A percentile compares a stretch with the other conserved stretches of the same genome.
These are phyloP conservation scores for Hymenoscyphus repandus DNA, from an alignment of 2,329 filamentous ascomycete species.

Conservation along the genomic window DNA sequence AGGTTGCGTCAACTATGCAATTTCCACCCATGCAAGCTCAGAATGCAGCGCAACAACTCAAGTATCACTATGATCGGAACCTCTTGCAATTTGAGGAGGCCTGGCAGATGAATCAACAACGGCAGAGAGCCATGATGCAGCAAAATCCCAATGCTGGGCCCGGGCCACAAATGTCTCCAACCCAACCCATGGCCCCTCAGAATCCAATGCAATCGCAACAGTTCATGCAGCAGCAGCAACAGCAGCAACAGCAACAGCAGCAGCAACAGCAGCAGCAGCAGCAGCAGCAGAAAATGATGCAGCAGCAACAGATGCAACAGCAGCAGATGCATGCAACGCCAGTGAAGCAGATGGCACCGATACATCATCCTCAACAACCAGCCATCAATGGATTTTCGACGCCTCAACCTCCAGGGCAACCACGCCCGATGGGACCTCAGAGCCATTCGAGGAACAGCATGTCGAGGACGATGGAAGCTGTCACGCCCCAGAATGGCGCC, in stretches of 20 bases:
- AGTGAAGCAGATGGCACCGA: conserved; percentile 41
- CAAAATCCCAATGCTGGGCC: conserved; percentile 21
- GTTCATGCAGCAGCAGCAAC: conserved; percentile 37
- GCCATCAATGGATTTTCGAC: conserved; percentile 46
- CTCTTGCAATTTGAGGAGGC: conserved; percentile 71
- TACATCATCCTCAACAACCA: conserved; percentile 39
- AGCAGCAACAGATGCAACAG: conserved; percentile 43
- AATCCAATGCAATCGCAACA: conserved; percentile 49
- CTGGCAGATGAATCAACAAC: conserved; percentile 50
- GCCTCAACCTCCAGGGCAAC: conserved; percentile 37
- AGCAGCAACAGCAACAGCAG: conserved; percentile 46
- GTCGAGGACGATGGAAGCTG: conserved; percentile 44
- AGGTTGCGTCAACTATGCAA: conserved; percentile 60
- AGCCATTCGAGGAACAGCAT: conserved; percentile 47
- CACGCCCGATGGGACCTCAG: conserved; percentile 34
- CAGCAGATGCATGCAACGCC: conserved; percentile 41
- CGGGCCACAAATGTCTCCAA: conserved; percentile 36
- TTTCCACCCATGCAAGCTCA: conserved; percentile 60
- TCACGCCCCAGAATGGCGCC: conserved; percentile 29
- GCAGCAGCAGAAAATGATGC: conserved; percentile 42
- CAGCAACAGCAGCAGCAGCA: conserved; percentile 39
- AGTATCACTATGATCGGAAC: conserved; percentile 69
- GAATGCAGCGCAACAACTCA: conserved; percentile 63
- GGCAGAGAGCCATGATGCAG: conserved; percentile 34
- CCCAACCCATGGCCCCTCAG: conserved; percentile 38